Percentiles rank a stretch among this genome's conserved stretches.
These are phyloP conservation scores for Beauveria pseudobassiana DNA, from an alignment of 2,329 filamentous ascomycete genomes.

Conservation along the genomic window DNA sequence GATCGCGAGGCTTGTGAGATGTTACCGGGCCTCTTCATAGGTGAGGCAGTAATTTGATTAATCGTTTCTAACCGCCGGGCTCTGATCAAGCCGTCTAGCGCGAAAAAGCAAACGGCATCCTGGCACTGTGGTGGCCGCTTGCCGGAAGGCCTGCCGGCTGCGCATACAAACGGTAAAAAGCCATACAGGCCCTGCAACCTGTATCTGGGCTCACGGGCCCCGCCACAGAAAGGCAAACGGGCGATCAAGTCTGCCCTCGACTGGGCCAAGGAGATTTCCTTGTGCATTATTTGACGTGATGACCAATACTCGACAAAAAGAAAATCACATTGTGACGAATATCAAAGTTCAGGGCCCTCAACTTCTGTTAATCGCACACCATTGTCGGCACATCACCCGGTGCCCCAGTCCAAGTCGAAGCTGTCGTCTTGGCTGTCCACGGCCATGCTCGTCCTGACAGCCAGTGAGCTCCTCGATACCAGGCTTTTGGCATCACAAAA, in stretches of 20 bases:
- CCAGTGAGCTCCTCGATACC: background rate
- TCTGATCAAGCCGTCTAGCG: background rate
- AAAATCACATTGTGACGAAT: background rate
- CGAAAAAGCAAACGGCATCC: background rate
- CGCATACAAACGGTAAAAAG: background rate
- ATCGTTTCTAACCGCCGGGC: background rate
- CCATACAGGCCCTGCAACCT: slow-evolving; percentile 5
- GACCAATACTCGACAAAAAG: background rate
- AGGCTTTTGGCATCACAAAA: background rate
- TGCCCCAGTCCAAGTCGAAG: background rate
- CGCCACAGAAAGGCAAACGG: background rate
- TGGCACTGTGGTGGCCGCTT: background rate
- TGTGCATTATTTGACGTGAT: background rate
- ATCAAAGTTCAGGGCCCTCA: background rate
- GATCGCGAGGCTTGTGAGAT: background rate
- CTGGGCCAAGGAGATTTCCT: background rate
- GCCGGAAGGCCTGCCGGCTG: background rate
- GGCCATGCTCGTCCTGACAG: background rate
- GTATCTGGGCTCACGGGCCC: background rate
- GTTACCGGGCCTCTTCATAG: background rate
- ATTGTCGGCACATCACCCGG: background rate
- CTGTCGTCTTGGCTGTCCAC: background rate
- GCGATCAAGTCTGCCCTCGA: background rate
- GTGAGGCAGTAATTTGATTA: background rate
- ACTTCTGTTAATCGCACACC: background rate